Conservation (phyloP, 331 rosid genomes). For the Rhamnella rubrinervis region DNA sequence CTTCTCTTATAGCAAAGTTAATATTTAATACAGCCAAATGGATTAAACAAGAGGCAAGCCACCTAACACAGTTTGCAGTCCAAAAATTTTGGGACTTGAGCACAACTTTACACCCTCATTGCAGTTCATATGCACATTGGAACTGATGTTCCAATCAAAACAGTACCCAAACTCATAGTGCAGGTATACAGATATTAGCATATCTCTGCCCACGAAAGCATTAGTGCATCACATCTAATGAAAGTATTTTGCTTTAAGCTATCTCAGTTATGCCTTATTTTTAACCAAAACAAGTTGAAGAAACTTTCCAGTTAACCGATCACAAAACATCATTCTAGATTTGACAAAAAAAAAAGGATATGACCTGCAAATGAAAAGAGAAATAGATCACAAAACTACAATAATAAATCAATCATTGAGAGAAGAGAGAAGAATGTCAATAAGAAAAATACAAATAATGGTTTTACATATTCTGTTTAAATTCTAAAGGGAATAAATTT, state of each 20-base stretch:
- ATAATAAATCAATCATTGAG: not conserved
- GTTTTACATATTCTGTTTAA: not conserved
- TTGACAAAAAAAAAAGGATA: slow-evolving; percentile 71
- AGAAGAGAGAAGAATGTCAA: not conserved
- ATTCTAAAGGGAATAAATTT: too few species aligned
- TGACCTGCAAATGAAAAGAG: slow-evolving; percentile 66
- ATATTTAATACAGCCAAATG: too few species aligned
- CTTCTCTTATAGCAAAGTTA: not conserved
- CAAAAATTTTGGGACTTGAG: too few species aligned
- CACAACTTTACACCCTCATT: too few species aligned
- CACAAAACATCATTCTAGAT: slow-evolving; percentile 11
- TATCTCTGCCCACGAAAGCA: not conserved
- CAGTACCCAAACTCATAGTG: not conserved
- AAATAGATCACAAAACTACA: slow-evolving; percentile 4
- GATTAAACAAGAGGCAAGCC: too few species aligned
- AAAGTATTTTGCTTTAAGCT: not conserved
- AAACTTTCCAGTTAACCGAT: slow-evolving; percentile 12
- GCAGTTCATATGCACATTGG: slow-evolving; percentile 4
- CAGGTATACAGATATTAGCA: not conserved
- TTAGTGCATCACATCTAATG: not conserved
- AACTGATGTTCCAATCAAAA: not conserved
- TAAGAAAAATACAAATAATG: not conserved
- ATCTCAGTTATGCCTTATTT: not conserved
- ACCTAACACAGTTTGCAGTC: too few species aligned
- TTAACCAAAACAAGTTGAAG: not conserved